Evolutionary conservation across 2,329 filamentous ascomycete genomes (phyloP), one percentile per base, ranked within the genome.

Genomic region (Sporothrix pallida): DNA sequence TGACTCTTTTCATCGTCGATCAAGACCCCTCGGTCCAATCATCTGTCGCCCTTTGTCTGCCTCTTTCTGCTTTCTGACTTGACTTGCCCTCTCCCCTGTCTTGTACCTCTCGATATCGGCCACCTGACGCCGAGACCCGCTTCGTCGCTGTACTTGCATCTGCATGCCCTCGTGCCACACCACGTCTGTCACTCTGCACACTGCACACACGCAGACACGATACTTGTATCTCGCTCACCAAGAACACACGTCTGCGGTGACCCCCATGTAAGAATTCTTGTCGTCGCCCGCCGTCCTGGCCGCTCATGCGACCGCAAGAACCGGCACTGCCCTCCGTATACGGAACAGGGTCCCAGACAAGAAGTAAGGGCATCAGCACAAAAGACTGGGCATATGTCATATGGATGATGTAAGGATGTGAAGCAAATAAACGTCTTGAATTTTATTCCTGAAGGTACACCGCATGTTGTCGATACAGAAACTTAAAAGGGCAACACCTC

Each of bases 51-150:
- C 7, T 62, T 65, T 12, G 13, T 65, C 7, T 17, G n/a, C 52
- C 20, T 20, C 52, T 70, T 48, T 58, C 50, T 50, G 17, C 50
- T 44, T 50, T 48, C 48, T 37, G 46, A 31, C n/a, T 13, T 20
- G 9, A 20, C 63, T 67, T 23, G 20, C 23, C 23, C 10, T n/a
- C 48, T 54, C 6, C 26, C 37, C n/a, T 56, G 31, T 42, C 58
- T 48, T 67, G 62, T 48, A 1, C 62, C 42, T 67, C 62, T 67
- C 42, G 62, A 48, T 44, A 48, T 13, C 62, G 42, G 20, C 62
- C 62, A 67, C 62, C 62, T 67, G 62, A 67, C 62, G n/a, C 62
- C 62, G n/a, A 20, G 62, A 48, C 62, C 62, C 62, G 62, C 62
- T 46, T 46, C 7, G 20, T 67, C 17, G n/a, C 42, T 67, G 42